Percentiles rank a stretch among this genome's conserved stretches.
Evolutionary conservation across 768 basidiomycete species (phyloP).

Genomic region (Pulveroboletus sp.): DNA sequence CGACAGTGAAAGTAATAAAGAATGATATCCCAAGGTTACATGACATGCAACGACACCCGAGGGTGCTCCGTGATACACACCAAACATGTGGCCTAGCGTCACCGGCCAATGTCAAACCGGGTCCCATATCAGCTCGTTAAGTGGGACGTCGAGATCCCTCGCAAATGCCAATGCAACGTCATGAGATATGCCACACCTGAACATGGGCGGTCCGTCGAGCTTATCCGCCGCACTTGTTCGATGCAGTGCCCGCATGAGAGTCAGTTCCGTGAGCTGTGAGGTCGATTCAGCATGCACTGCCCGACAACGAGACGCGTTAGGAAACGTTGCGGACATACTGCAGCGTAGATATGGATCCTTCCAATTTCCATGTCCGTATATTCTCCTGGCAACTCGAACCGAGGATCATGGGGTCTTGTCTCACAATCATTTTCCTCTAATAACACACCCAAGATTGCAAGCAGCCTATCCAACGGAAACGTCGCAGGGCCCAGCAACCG

Average conservation of each 20-base stretch:
- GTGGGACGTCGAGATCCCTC: slow-evolving; percentile 49
- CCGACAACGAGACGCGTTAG: not conserved
- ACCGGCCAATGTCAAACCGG: slow-evolving; percentile 18
- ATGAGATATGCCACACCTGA: slow-evolving; percentile 69
- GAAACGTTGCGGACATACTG: slow-evolving; percentile 43
- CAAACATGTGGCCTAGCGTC: not conserved
- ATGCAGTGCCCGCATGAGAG: slow-evolving; percentile 60
- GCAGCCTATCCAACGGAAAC: slow-evolving; percentile 74
- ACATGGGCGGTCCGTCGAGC: slow-evolving; percentile 64
- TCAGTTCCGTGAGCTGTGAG: slow-evolving; percentile 60
- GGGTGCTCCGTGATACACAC: too few species aligned
- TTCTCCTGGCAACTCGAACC: slow-evolving; percentile 59
- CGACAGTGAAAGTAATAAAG: too few species aligned
- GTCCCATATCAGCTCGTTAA: slow-evolving; percentile 72
- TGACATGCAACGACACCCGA: too few species aligned
- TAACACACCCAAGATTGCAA: slow-evolving; percentile 75
- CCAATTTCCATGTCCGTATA: slow-evolving; percentile 71
- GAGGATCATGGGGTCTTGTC: slow-evolving; percentile 37
- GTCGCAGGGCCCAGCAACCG: slow-evolving; percentile 72
- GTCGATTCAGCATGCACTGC: not conserved
- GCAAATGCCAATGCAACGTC: slow-evolving; percentile 52
- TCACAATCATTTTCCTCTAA: slow-evolving; percentile 66
- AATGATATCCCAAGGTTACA: too few species aligned
- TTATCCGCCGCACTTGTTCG: slow-evolving; percentile 57
- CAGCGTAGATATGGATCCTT: slow-evolving; percentile 53